Percentiles rank a stretch among this genome's conserved stretches.
These are phyloP conservation scores for Verticillium zaregamsianum DNA, from an alignment of 2,329 filamentous ascomycete genomes.

Conservation along the genomic window DNA sequence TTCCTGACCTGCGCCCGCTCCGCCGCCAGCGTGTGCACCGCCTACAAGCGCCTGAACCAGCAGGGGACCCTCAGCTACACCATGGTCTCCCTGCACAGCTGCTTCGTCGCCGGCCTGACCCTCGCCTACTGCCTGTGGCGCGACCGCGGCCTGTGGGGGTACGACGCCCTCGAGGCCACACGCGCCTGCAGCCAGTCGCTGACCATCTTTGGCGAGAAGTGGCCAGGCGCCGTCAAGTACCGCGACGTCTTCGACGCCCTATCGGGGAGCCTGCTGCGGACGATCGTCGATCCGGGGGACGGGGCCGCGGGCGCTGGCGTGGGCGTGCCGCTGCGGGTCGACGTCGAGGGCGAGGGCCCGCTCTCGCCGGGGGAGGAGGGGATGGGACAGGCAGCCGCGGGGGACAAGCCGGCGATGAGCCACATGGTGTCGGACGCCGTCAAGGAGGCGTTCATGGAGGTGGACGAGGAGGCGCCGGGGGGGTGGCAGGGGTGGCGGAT, in stretches of 20 bases:
- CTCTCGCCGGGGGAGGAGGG: not conserved
- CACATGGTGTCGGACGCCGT: slow-evolving; percentile 17
- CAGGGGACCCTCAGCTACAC: slow-evolving; percentile 23
- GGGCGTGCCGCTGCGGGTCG: slow-evolving; percentile 1
- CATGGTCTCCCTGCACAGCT: slow-evolving; percentile 22
- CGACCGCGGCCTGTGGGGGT: slow-evolving; percentile 15
- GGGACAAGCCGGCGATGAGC: not conserved
- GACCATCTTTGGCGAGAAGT: slow-evolving; percentile 24
- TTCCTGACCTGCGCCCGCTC: slow-evolving; percentile 16
- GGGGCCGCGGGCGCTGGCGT: no score
- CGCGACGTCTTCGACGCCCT: slow-evolving; percentile 22
- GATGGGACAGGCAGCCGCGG: not conserved
- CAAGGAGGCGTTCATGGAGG: slow-evolving; percentile 22
- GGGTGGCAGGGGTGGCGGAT: slow-evolving; percentile 22
- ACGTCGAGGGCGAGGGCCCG: not conserved
- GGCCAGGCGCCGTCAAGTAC: slow-evolving; percentile 22
- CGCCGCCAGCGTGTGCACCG: slow-evolving; percentile 19
- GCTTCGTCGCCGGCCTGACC: slow-evolving; percentile 23
- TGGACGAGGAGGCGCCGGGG: slow-evolving; percentile 21
- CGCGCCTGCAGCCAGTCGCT: slow-evolving; percentile 21
- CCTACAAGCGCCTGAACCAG: slow-evolving; percentile 24
- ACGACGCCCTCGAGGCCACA: slow-evolving; percentile 20
- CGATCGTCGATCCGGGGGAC: slow-evolving; percentile 11
- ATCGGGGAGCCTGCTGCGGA: slow-evolving; percentile 17
- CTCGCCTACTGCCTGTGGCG: slow-evolving; percentile 23